Evolutionary conservation across 1,284 basidiomycete species (phyloP), one percentile per base, ranked within the genome.

Genomic region (Sutorius eximius): DNA sequence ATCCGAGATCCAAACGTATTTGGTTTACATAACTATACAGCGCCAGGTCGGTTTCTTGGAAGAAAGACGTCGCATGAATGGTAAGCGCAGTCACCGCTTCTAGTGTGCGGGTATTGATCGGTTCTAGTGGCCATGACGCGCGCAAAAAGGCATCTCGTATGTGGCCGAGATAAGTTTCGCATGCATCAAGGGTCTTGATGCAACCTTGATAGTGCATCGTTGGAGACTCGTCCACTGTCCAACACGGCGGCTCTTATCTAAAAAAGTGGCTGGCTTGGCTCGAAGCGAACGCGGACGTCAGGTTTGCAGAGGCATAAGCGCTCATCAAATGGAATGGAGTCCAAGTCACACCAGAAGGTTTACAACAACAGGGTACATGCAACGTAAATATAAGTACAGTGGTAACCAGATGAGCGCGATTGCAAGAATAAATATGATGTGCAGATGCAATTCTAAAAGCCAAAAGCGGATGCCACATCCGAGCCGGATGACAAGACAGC

Each of bases 251-350:
- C 36, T 69, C 77, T 36, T 97, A 91, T 70, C 74, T 98, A 33
- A 91, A 91, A 69, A 83, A 83, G 56, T 98, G 95, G 94, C 85
- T 97, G 70, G 71, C 77, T 6, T 98, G 93, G 92, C 73, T 98
- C 10, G 95, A 98, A 59, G 79, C 80, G 6, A 84, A 96, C 64
- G 94, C 93, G 13, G 93, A 97, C 65, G 87, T 97, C 32, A 82
- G 91, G 58, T 94, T 88, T 70, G 90, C 88, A 0, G 91, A 87
- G 13, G 61, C 24, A 11, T 61, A 47, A 40, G 27, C 41, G 37
- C 32, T 22, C 29, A n/a, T 13, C n/a, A 36, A 7, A 36, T 9
- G 16, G 16, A 18, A 52, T 15, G 24, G 10, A 30, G 24, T 10
- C 24, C n/a, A 30, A 20, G 24, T 27, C 24, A 24, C 24, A 5